Evolutionary conservation across 1,284 basidiomycete genomes (phyloP).

Genomic region (Sutorius eximius): DNA sequence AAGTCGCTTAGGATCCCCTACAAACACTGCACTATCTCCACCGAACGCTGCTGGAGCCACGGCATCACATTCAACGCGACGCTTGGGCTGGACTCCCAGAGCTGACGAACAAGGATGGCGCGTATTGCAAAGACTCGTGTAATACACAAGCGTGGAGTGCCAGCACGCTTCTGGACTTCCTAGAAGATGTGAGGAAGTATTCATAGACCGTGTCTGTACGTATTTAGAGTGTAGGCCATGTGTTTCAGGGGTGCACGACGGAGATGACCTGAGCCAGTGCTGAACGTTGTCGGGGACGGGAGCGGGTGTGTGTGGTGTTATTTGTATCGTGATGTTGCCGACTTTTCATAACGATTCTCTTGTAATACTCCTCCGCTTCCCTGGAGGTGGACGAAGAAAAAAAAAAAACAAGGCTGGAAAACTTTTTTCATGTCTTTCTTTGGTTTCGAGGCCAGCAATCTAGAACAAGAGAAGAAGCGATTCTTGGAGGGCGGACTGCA

Average conservation of each 20-base stretch:
- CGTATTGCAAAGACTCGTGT: constrained; percentile 84
- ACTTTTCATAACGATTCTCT: constrained; percentile 11
- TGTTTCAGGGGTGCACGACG: constrained; percentile 5
- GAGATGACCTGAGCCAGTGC: constrained; percentile 2
- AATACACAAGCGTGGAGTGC: constrained; percentile 92
- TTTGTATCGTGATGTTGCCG: constrained; percentile 21
- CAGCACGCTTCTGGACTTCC: constrained; percentile 84
- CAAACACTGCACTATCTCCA: constrained; percentile 81
- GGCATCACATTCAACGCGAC: constrained; percentile 74
- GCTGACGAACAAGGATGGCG: constrained; percentile 82
- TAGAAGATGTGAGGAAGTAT: constrained; percentile 64
- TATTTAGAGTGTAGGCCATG: background rate
- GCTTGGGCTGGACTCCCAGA: constrained; percentile 92
- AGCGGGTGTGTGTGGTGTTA: constrained; percentile 19
- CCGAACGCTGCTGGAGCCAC: constrained; percentile 65
- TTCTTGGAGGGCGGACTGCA: constrained; percentile 52
- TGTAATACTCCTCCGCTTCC: constrained; percentile 10
- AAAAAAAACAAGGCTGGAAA: constrained; percentile 12
- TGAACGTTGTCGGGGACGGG: background rate
- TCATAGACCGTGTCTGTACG: constrained; percentile 11
- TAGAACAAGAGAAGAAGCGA: constrained; percentile 61
- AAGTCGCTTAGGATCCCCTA: constrained; percentile 53
- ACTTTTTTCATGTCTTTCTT: constrained; percentile 71
- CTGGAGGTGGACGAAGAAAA: constrained; percentile 21
- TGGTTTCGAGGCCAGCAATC: constrained; percentile 64